Evolutionary conservation across 2,329 filamentous ascomycete species (phyloP), one percentile per base, ranked within the genome.

Genomic region (Coniella vitis): DNA sequence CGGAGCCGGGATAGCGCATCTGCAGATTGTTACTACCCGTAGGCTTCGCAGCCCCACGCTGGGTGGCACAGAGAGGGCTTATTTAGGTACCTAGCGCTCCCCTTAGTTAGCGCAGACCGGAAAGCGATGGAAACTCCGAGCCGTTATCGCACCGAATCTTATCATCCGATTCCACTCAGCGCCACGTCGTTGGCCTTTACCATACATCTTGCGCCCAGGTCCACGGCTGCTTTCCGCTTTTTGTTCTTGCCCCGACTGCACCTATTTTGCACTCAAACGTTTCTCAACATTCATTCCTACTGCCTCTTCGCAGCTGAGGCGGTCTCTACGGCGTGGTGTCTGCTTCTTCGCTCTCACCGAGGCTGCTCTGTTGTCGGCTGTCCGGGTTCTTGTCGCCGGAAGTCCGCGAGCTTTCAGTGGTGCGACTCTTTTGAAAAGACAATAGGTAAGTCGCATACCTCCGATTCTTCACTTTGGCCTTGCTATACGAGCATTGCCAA

Each of bases 81-180:
- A n/a, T n/a, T n/a, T n/a, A 29, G 10, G 25, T 10, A 29, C 25
- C 25, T 29, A 10, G 25, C 25, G 25, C 25, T 29, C 22, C 22
- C n/a, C 29, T 29, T 16, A 31, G 22, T 25, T 25, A 29, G 22
- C 22, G 38, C 38, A 31, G 3, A 10, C 38, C 38, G 38, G 38
- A 41, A 41, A 12, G 22, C 22, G 17, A 21, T 7, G 14, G 29
- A 41, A 25, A 41, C 22, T 21, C 38, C 38, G 38, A 41, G 22
- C 38, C 22, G 22, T 41, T 41, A 41, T 41, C 38, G 38, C 38
- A 29, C 21, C 38, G 38, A 25, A 41, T 41, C 38, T 41, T 41
- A 41, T 41, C 38, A 25, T 31, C 38, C 29, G 38, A 31, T 41
- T 31, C 21, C 38, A 41, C n/a, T 41, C 38, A 25, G 38, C 38